Evolutionary conservation across 1,284 basidiomycete species (phyloP), one percentile per base, ranked within the genome.

Genomic region (Sparassis latifolia): DNA sequence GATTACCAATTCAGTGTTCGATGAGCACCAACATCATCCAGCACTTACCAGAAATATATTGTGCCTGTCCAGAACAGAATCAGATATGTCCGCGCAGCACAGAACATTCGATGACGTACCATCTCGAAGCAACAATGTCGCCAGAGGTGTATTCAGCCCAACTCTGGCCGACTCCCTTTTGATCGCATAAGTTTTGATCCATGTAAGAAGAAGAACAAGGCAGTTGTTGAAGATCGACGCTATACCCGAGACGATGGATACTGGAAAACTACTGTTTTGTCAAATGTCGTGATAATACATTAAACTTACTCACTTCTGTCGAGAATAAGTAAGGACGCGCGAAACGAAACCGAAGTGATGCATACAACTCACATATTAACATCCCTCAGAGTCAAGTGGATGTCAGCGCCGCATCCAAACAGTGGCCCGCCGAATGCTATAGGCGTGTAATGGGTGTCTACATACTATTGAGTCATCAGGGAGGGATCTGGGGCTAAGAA

Each of bases 101-200:
- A 33, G 35, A 12, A 32, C 9, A 6, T 9, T 3, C 39, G 41
- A 1, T 12, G 12, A 39, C 56, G 44, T 42, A 63, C 61, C 61
- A 41, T 63, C 61, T 2, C 61, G 53, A 1, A 60, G 52, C 12
- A 63, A 48, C 4, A 63, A 42, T 0, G 52, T 58, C 0, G 51
- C 49, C 1, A 60, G 35, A 3, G 59, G 57, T 4, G 57, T 52
- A 5, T 53, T 32, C 7, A 60, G 31, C 2, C 55, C 55, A 10
- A 58, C n/a, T 9, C 48, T 49, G 9, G 20, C 33, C n/a, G 58
- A 59, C n/a, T 57, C 52, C 9, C 56, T 41, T 12, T 53, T 54
- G 42, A 61, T 55, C 2, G 45, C 38, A 28, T 45, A 52, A 1
- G 61, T 63, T 28, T 58, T 59, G n/a, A 49, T 48, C 61, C 61